Percentiles rank a stretch among this genome's conserved stretches.
Conservation (phyloP, 768 basidiomycete genomes). For the Clathrus columnatus region DNA sequence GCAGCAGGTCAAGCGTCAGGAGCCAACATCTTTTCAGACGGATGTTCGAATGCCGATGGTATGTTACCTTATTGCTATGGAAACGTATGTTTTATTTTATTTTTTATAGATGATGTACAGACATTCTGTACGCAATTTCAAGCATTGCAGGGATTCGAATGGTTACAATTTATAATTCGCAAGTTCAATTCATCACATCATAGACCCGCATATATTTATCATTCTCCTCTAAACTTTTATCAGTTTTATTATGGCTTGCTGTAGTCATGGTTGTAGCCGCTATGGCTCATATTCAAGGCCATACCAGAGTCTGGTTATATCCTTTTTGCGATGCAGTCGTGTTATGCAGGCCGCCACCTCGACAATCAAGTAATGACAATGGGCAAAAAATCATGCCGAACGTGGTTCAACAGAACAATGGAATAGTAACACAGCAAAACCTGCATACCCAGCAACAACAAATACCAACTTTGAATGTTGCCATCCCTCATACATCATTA, state of each 20-base stretch:
- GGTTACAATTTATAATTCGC: slow-evolving; percentile 2
- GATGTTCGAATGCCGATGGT: slow-evolving; percentile 2
- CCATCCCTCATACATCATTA: too few relatives aligned
- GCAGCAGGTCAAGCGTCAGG: background rate
- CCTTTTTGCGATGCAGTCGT: background rate
- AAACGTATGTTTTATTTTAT: background rate
- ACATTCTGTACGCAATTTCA: background rate
- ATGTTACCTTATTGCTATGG: background rate
- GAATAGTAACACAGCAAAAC: too few relatives aligned
- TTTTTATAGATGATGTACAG: background rate
- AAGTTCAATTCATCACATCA: background rate
- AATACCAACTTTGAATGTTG: too few relatives aligned
- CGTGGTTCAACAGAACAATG: too few relatives aligned
- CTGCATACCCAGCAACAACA: too few relatives aligned
- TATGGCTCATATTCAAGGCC: background rate
- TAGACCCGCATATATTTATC: background rate
- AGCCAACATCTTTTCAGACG: background rate
- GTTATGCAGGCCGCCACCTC: background rate
- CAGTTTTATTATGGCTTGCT: slow-evolving; percentile 1
- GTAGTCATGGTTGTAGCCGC: background rate
- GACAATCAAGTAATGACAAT: too few relatives aligned
- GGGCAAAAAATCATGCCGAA: too few relatives aligned
- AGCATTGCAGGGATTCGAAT: slow-evolving; percentile 1
- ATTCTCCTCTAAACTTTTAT: background rate
- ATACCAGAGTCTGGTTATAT: slow-evolving; percentile 2